Evolutionary conservation across 2,329 filamentous ascomycete genomes (phyloP).

Genomic region (Tricladium varicosporioides): DNA sequence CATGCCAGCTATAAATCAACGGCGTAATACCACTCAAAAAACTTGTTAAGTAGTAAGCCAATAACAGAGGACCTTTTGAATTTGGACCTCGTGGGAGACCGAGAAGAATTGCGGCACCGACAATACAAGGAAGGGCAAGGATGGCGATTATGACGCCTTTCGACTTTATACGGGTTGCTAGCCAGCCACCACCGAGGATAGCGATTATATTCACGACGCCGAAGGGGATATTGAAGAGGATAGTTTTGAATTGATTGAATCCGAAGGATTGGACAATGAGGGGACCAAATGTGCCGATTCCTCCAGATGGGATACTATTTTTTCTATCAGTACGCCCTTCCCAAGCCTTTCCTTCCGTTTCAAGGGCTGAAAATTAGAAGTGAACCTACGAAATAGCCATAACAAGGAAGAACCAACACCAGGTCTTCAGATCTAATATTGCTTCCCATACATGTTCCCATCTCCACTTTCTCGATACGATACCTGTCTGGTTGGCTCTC

Average conservation of each 20-base stretch:
- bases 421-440: constrained; percentile 34
- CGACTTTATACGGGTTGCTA: constrained; percentile 50
- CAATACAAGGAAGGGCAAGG: constrained; percentile 54
- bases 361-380: background rate
- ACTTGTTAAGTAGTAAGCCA: constrained; percentile 49
- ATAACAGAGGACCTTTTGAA: constrained; percentile 49
- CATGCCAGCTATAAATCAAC: constrained; percentile 59
- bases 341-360: too few species aligned
- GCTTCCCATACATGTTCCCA: constrained; percentile 44
- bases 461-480: constrained; percentile 50
- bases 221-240: constrained; percentile 43
- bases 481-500: constrained; percentile 52
- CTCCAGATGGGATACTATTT: constrained; percentile 16
- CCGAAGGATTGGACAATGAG: constrained; percentile 43
- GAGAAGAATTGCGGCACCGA: constrained; percentile 50
- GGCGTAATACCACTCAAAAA: constrained; percentile 60
- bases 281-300: constrained; percentile 25
- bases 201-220: constrained; percentile 48
- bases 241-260: constrained; percentile 39
- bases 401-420: constrained; percentile 33
- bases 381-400: constrained; percentile 23
- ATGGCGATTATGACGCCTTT: constrained; percentile 54
- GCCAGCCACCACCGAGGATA: constrained; percentile 55
- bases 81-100: constrained; percentile 45
- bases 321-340: background rate